Conservation (phyloP, 345 rosid genomes). For the Eucalyptus fibrosa region DNA sequence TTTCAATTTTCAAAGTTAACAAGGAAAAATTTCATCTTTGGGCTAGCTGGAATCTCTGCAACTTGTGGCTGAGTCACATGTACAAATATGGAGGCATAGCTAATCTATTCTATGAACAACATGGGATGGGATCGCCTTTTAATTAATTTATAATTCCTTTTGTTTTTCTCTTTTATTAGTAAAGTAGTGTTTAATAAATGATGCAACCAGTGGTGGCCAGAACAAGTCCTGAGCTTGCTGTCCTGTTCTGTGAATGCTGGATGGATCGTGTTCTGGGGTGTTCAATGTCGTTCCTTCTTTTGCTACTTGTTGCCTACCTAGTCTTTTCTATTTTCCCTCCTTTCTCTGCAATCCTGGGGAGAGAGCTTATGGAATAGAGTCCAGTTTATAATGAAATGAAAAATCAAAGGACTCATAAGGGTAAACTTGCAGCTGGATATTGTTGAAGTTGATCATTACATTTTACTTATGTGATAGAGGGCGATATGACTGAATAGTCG, state of each 20-base stretch:
- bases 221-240: background rate
- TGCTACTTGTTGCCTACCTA: background rate
- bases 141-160: background rate
- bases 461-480: background rate
- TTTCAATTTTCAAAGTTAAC: background rate
- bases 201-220: background rate
- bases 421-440: background rate
- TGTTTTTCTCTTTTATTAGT: background rate
- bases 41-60: background rate
- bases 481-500: background rate
- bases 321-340: background rate
- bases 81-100: background rate
- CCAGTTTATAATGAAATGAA: background rate
- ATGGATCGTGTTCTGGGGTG: background rate
- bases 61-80: background rate
- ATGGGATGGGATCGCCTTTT: background rate
- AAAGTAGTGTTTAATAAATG: background rate
- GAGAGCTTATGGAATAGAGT: background rate
- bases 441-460: background rate
- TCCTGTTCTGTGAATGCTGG: background rate
- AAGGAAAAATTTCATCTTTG: background rate
- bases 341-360: background rate
- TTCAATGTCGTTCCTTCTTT: background rate
- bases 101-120: background rate
- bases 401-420: background rate